phyloP scores from a whole-genome alignment of 2,329 filamentous ascomycete genomes.

The Thielaviopsis punctulata region DNA sequence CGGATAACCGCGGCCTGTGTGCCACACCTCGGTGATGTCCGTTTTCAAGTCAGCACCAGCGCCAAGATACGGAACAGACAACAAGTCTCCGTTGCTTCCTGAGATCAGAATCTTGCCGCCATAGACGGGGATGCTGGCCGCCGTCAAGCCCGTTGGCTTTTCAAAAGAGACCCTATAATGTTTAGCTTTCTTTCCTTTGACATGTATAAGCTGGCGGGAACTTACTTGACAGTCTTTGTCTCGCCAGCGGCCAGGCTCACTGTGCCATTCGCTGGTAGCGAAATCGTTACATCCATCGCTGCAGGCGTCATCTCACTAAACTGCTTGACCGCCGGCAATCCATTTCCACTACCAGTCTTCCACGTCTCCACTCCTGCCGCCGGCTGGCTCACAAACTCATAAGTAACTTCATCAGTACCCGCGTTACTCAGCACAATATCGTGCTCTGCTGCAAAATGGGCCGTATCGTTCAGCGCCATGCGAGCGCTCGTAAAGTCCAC shows the following conservation, averaged over 20 bases:
- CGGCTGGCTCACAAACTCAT: conserved; percentile 24
- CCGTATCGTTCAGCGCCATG: conserved; percentile 32
- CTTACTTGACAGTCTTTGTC: conserved; percentile 1
- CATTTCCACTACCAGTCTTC: conserved; percentile 1
- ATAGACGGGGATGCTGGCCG: conserved; percentile 24
- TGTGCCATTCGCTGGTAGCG: background rate
- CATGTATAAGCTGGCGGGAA: background rate
- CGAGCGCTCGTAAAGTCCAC: conserved; percentile 21
- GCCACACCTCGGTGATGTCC: background rate
- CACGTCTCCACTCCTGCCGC: conserved; percentile 24
- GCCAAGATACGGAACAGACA: conserved; percentile 22
- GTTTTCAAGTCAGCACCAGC: background rate
- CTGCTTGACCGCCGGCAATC: background rate
- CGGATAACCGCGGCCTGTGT: background rate
- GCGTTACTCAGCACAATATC: conserved; percentile 26
- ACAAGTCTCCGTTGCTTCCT: conserved; percentile 23
- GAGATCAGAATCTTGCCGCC: conserved; percentile 26
- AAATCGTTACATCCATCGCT: background rate
- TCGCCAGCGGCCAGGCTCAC: background rate
- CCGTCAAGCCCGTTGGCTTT: conserved; percentile 15
- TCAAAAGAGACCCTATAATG: background rate
- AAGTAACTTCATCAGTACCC: conserved; percentile 23
- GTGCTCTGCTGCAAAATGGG: conserved; percentile 22
- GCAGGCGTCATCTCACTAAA: conserved; percentile 1
- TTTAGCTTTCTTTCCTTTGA: background rate